These are phyloP conservation scores for Aspergillus quadricinctus DNA, from an alignment of 2,329 filamentous ascomycete genomes.

Conservation along the genomic window DNA sequence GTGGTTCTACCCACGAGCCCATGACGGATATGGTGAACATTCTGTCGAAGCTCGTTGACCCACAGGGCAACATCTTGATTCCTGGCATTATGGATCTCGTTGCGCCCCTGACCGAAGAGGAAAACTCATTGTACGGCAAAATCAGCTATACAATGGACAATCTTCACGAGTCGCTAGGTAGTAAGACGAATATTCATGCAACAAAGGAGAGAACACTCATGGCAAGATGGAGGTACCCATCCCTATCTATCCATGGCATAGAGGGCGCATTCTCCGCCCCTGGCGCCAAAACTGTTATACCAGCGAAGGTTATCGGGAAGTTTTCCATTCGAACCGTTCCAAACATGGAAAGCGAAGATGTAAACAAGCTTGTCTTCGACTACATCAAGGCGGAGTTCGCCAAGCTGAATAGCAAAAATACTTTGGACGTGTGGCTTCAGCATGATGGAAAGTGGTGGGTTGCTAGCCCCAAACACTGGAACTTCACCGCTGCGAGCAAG, in stretches of 20 bases:
- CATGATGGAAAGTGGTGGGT: constrained; percentile 99
- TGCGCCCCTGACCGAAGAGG: constrained; percentile 78
- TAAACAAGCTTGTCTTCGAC: constrained; percentile 79
- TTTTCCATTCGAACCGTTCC: constrained; percentile 98
- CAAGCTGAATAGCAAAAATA: constrained; percentile 90
- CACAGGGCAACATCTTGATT: constrained; percentile 86
- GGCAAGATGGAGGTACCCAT: constrained; percentile 93
- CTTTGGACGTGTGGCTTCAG: constrained; percentile 70
- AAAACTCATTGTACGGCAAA: constrained; percentile 78
- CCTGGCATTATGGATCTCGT: constrained; percentile 93
- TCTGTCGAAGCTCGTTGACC: constrained; percentile 79
- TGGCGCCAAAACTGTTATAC: constrained; percentile 97
- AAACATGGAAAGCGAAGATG: constrained; percentile 89
- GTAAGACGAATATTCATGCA: constrained; percentile 77
- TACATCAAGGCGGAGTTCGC: constrained; percentile 80
- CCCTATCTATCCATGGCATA: constrained; percentile 87
- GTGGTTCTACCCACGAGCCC: constrained; percentile 92
- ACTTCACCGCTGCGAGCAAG: constrained; percentile 90
- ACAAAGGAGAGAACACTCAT: constrained; percentile 92
- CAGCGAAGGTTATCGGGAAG: constrained; percentile 95
- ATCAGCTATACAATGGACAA: constrained; percentile 98
- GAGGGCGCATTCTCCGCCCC: constrained; percentile 92
- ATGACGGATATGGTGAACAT: constrained; percentile 93
- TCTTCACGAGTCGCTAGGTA: constrained; percentile 85
- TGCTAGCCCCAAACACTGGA: constrained; percentile 96